Conservation (phyloP, 495 filamentous ascomycete species). For the Penicillium diatomitis region DNA sequence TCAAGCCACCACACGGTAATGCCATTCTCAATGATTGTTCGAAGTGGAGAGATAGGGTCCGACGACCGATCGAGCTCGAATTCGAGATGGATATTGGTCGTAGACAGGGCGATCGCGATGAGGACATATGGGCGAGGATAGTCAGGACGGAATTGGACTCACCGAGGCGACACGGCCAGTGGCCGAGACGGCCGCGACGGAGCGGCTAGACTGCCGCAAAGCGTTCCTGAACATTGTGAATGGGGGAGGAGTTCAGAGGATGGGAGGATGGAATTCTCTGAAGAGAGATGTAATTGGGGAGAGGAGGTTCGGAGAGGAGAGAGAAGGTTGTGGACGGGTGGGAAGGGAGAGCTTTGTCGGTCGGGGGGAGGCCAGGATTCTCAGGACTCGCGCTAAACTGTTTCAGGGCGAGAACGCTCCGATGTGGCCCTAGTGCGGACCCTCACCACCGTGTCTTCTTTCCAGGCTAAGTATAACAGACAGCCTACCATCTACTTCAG, state of each 20-base stretch:
- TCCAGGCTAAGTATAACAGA: not conserved
- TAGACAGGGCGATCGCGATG: constrained; percentile 13
- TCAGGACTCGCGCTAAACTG: constrained; percentile 39
- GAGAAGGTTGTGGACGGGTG: constrained; percentile 40
- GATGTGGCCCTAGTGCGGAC: constrained; percentile 37
- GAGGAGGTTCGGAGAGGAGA: constrained; percentile 36
- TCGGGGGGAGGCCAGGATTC: constrained; percentile 35
- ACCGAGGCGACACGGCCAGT: constrained; percentile 83
- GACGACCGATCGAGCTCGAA: constrained; percentile 31
- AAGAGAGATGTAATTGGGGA: constrained; percentile 43
- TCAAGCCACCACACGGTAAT: constrained; percentile 22
- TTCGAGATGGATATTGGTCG: constrained; percentile 29
- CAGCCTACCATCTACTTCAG: not conserved
- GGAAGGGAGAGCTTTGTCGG: constrained; percentile 48
- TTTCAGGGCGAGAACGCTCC: constrained; percentile 36
- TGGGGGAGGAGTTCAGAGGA: constrained; percentile 42
- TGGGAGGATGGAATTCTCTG: constrained; percentile 39
- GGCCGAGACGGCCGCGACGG: constrained; percentile 86
- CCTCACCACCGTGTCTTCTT: constrained; percentile 13
- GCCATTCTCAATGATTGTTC: constrained; percentile 16
- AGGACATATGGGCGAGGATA: constrained; percentile 17
- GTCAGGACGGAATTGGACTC: constrained; percentile 48
- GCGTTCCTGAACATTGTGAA: constrained; percentile 93
- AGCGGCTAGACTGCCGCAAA: constrained; percentile 88
- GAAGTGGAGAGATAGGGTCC: constrained; percentile 20